Evolutionary conservation across 371 early-diverging fungal species (phyloP).

Genomic region (Lichtheimia corymbifera): DNA sequence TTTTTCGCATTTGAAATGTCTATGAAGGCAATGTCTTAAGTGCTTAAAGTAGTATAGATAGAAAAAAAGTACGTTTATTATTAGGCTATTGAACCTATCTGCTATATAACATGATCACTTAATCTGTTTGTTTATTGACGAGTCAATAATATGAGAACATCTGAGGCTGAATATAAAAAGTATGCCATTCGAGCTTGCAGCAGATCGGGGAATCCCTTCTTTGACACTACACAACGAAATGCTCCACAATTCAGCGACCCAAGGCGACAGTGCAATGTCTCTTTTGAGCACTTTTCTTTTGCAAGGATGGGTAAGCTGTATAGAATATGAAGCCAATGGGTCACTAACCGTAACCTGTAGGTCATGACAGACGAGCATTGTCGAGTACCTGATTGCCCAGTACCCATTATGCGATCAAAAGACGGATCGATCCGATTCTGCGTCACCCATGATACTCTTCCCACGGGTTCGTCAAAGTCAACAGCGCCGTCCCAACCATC

Average conservation of each 20-base stretch:
- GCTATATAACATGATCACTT: no score
- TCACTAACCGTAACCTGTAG: slow-evolving; percentile 18
- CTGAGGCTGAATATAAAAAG: no score
- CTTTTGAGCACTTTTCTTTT: slow-evolving; percentile 41
- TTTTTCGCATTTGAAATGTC: slow-evolving; percentile 82
- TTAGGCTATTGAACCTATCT: no score
- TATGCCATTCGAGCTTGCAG: no score
- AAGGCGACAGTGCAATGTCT: slow-evolving; percentile 12
- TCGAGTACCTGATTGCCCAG: slow-evolving; percentile 35
- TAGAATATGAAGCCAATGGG: not conserved
- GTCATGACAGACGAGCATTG: slow-evolving; percentile 56
- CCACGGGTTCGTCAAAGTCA: slow-evolving; percentile 18
- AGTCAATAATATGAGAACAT: no score
- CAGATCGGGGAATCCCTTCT: no score
- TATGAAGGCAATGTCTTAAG: slow-evolving; percentile 50
- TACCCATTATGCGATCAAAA: slow-evolving; percentile 58
- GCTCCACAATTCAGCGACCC: no score
- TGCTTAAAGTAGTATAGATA: no score
- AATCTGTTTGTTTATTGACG: no score
- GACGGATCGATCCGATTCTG: slow-evolving; percentile 52
- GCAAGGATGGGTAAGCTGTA: slow-evolving; percentile 49
- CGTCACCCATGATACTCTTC: slow-evolving; percentile 47
- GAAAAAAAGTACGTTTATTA: no score
- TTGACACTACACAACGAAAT: no score
- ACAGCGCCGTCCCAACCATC: not conserved